Base-by-base conservation (phyloP, 306 rosid species). In the Cajanus cajan region DNA sequence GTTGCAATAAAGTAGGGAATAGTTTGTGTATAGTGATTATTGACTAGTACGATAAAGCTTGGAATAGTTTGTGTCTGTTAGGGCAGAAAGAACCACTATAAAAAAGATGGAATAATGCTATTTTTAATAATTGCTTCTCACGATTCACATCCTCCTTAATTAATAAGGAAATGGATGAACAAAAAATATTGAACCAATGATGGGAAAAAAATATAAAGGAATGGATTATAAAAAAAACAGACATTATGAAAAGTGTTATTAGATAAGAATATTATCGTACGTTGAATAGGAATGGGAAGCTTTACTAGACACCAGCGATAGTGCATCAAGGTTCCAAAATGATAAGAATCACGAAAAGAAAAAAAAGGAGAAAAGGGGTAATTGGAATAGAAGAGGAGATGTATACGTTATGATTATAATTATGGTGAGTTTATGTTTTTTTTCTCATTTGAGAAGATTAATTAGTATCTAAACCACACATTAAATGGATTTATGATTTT, bases 1-100 rank as follows among this genome's bases (percentile, higher is more conserved):
- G 76, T 24, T 43, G 71, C 67, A 39, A 80, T 76, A 65, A 71
- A 69, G 78, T 21, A 47, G 54, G 71, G 82, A 76, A 71, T 63
- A 79, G 57, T 71, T 5, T 55, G 7, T 37, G n/a, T 10, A 14
- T 69, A 48, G 4, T 24, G 15, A 51, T 41, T 59, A 41, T 21
- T 50, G n/a, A 31, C 8, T 80, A 10, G 69, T 31, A 8, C 70
- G 36, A 79, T 75, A 70, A 71, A 68, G 81, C n/a, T 41, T 62
- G 74, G 79, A 76, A 76, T 63, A 79, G 65, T 71, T 12, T 43
- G 9, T 48, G 36, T 34, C 59, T 37, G 41, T 58, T 13, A 1
- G 15, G 33, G 8, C 47, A 50, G 6, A 39, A 36, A 63, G 66
- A 61, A 36, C 67, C 39, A 68, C 22, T 69, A 28, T 0, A 12